These are phyloP conservation scores for Afroboletus lepidellus DNA, from an alignment of 1,284 basidiomycete species.

Conservation along the genomic window DNA sequence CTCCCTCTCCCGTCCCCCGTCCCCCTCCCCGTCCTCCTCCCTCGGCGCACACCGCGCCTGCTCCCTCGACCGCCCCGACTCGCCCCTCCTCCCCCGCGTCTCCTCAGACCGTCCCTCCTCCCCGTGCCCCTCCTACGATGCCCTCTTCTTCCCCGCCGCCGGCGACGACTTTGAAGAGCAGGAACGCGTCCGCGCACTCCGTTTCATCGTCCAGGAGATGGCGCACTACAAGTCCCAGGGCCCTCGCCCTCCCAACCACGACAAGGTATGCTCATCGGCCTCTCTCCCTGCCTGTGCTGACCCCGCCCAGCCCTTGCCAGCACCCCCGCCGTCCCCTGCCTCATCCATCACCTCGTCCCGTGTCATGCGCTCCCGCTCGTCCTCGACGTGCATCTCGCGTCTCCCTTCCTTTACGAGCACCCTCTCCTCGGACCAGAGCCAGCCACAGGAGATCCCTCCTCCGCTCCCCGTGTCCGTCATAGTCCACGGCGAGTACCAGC, in stretches of 20 bases:
- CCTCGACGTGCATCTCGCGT: conserved; percentile 33
- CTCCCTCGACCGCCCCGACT: conserved; percentile 31
- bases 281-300: background rate
- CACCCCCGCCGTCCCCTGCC: conserved; percentile 30
- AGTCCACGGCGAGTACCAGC: conserved; percentile 31
- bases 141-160: conserved; percentile 29
- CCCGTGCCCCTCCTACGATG: conserved; percentile 32
- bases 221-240: conserved; percentile 24
- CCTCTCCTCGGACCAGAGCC: conserved; percentile 35
- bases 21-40: conserved; percentile 33
- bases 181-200: conserved; percentile 31
- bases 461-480: conserved; percentile 34
- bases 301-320: conserved; percentile 23
- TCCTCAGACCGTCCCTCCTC: conserved; percentile 25
- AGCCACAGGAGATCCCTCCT: conserved; percentile 26
- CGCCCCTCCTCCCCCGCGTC: conserved; percentile 29
- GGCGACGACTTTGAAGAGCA: conserved; percentile 27
- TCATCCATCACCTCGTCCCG: conserved; percentile 32
- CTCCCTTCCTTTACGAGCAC: conserved; percentile 35
- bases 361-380: conserved; percentile 31
- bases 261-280: conserved; percentile 24
- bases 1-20: conserved; percentile 22
- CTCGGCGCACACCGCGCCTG: conserved; percentile 26
- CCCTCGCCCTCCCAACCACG: background rate
- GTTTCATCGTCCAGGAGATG: conserved; percentile 36